A percentile compares a stretch with the other conserved stretches of the same genome.
Conservation (phyloP, 2,329 filamentous ascomycete species). For the Microthyrium microscopicum region DNA sequence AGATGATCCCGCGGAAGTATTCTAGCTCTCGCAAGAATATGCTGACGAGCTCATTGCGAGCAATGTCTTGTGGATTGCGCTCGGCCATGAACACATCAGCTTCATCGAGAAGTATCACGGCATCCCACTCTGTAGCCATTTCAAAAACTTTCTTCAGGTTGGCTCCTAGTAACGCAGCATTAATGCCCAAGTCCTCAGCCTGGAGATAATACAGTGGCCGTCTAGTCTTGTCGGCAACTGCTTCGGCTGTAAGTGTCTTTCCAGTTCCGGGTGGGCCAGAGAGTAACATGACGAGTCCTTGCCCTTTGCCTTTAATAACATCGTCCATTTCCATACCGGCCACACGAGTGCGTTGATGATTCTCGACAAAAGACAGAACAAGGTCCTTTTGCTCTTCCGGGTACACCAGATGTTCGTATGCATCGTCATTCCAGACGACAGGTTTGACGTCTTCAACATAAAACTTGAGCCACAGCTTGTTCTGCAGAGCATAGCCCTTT, state of each 20-base stretch:
- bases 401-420: slow-evolving; percentile 33
- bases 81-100: slow-evolving; percentile 17
- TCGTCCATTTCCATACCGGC: background rate
- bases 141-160: slow-evolving; percentile 12
- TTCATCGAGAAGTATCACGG: slow-evolving; percentile 20
- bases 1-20: slow-evolving; percentile 27
- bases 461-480: slow-evolving; percentile 30
- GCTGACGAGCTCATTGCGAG: slow-evolving; percentile 6
- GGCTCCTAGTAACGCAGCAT: slow-evolving; percentile 8
- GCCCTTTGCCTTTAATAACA: slow-evolving; percentile 10
- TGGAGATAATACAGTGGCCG: slow-evolving; percentile 12
- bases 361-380: slow-evolving; percentile 29
- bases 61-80: slow-evolving; percentile 5
- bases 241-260: slow-evolving; percentile 8
- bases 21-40: slow-evolving; percentile 24
- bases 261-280: slow-evolving; percentile 9
- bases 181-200: slow-evolving; percentile 11
- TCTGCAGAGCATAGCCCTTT: slow-evolving; percentile 30
- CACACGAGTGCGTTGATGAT: slow-evolving; percentile 14
- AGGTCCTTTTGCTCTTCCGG: slow-evolving; percentile 29
- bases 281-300: slow-evolving; percentile 11
- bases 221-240: slow-evolving; percentile 10
- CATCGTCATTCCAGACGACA: slow-evolving; percentile 27
- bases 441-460: slow-evolving; percentile 22
- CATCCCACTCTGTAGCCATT: slow-evolving; percentile 23